phyloP scores from a whole-genome alignment of 768 basidiomycete species.

The Tylopilus sp. region DNA sequence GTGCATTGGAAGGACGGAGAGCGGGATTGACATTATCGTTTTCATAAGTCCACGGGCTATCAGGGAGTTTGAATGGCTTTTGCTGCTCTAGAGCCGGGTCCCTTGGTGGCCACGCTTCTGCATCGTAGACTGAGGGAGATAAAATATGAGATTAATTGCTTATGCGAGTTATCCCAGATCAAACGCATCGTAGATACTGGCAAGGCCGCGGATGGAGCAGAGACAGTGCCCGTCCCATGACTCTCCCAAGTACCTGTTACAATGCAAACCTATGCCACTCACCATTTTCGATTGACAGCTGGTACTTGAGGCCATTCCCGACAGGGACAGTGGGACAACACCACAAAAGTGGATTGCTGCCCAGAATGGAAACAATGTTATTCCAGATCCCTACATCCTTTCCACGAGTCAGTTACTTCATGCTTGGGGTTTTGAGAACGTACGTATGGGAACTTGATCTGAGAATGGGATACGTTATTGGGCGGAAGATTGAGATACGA shows the following conservation, averaged over 20 bases:
- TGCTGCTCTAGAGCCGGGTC: slow-evolving; percentile 47
- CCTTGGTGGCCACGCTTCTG: slow-evolving; percentile 67
- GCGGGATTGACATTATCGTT: slow-evolving; percentile 73
- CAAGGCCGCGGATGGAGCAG: neutral
- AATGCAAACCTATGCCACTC: slow-evolving; percentile 52
- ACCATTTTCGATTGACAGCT: slow-evolving; percentile 69
- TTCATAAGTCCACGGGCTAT: slow-evolving; percentile 85
- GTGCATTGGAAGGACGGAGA: slow-evolving; percentile 60
- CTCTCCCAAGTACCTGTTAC: slow-evolving; percentile 9
- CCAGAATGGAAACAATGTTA: slow-evolving; percentile 79
- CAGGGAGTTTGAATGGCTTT: slow-evolving; percentile 46
- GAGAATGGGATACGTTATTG: slow-evolving; percentile 1
- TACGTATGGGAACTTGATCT: slow-evolving; percentile 95
- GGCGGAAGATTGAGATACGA: neutral
- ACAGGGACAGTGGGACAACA: slow-evolving; percentile 68
- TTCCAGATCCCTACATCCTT: slow-evolving; percentile 75
- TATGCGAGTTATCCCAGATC: neutral
- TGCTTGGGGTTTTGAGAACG: slow-evolving; percentile 20
- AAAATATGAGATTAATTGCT: slow-evolving; percentile 10
- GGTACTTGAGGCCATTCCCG: slow-evolving; percentile 76
- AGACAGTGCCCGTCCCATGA: slow-evolving; percentile 1
- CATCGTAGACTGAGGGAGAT: slow-evolving; percentile 32
- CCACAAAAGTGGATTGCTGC: slow-evolving; percentile 74
- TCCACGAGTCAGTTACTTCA: slow-evolving; percentile 9
- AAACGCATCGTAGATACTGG: slow-evolving; percentile 2